Evolutionary conservation across 495 filamentous ascomycete genomes (phyloP).

Genomic region (Tuber aestivum): DNA sequence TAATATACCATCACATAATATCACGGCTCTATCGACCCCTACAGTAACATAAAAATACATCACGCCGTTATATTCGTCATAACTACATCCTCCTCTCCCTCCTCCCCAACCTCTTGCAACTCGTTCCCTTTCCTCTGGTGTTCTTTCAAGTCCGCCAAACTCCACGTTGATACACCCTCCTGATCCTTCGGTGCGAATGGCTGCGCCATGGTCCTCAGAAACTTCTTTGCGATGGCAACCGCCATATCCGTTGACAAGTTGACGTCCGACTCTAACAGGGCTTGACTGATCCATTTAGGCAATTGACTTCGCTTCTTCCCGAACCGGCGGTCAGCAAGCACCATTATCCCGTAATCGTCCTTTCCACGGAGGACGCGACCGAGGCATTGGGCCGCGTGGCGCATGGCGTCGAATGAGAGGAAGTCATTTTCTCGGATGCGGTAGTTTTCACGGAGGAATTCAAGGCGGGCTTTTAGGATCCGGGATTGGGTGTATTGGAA

Average conservation of each 20-base stretch:
- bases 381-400: conserved; percentile 93
- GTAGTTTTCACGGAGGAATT: conserved; percentile 94
- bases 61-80: background rate
- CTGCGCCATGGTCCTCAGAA: conserved; percentile 82
- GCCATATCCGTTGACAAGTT: conserved; percentile 95
- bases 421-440: conserved; percentile 97
- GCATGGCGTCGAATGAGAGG: conserved; percentile 97
- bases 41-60: background rate
- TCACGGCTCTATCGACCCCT: background rate
- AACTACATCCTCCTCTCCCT: conserved; percentile 1
- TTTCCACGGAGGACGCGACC: conserved; percentile 94
- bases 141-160: conserved; percentile 62
- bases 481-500: conserved; percentile 99
- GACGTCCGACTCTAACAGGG: conserved; percentile 71
- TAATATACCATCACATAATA: background rate
- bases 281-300: conserved; percentile 95
- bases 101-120: conserved; percentile 51
- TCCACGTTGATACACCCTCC: conserved; percentile 91
- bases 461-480: conserved; percentile 90
- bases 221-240: conserved; percentile 78
- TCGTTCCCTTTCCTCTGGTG: conserved; percentile 60
- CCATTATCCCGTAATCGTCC: conserved; percentile 99
- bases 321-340: conserved; percentile 87
- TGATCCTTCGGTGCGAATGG: conserved; percentile 76
- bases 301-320: conserved; percentile 81